Evolutionary conservation across 2,329 filamentous ascomycete species (phyloP).

Genomic region (Monosporascus ibericus): DNA sequence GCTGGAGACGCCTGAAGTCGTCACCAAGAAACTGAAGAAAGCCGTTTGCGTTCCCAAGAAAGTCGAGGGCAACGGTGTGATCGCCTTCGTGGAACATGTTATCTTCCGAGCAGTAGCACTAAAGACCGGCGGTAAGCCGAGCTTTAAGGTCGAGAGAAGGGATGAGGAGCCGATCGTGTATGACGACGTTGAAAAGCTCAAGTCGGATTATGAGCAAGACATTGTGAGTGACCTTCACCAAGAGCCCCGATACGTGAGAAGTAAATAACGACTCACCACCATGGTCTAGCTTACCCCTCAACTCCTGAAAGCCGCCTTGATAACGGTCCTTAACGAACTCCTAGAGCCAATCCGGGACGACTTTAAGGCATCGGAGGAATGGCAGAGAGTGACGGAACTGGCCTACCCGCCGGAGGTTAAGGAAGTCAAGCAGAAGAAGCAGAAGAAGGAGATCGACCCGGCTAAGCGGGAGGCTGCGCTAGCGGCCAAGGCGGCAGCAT

Average conservation of each 20-base stretch:
- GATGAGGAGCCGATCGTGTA: conserved; percentile 75
- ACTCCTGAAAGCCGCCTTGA: conserved; percentile 77
- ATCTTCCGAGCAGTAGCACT: conserved; percentile 72
- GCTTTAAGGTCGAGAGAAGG: conserved; percentile 62
- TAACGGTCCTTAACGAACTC: conserved; percentile 65
- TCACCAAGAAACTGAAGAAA: conserved; percentile 81
- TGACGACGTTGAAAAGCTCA: conserved; percentile 65
- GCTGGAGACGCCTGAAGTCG: conserved; percentile 68
- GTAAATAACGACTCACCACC: conserved; percentile 9
- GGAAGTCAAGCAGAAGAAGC: conserved; percentile 59
- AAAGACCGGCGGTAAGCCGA: conserved; percentile 41
- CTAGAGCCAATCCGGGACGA: conserved; percentile 71
- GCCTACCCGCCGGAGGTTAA: conserved; percentile 73
- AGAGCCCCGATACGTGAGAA: conserved; percentile 7
- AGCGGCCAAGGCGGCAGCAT: conserved; percentile 13
- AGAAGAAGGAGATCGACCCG: conserved; percentile 62
- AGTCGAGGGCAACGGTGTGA: conserved; percentile 78
- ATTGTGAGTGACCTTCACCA: conserved; percentile 47
- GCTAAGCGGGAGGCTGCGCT: conserved; percentile 16
- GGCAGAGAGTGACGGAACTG: conserved; percentile 69
- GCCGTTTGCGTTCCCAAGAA: conserved; percentile 71
- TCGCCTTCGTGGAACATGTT: conserved; percentile 83
- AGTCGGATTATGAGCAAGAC: conserved; percentile 75
- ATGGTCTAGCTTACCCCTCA: conserved; percentile 67
- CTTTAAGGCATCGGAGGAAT: conserved; percentile 66